Base-by-base conservation (phyloP, 805 yeast genomes). In the Myxozyma lipomycoides region DNA sequence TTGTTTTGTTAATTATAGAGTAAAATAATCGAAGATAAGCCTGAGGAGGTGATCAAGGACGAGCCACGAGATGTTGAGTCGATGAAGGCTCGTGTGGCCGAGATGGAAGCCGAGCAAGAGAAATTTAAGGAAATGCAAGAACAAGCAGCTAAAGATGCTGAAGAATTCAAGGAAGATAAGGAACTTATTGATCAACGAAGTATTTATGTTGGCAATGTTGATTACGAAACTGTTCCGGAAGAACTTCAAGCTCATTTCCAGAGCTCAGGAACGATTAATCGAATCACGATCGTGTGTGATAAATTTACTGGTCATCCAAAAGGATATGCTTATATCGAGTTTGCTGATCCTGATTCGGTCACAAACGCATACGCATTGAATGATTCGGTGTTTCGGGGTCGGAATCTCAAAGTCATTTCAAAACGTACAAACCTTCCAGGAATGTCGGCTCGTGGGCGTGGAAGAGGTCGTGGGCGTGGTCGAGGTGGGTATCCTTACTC, bases 371-470 rank as follows among this genome's bases (percentile, higher is more conserved):
- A 86, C 38, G 71, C 74, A 15, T 70, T 83, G 55, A 81, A 86
- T 61, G 91, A 84, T 26, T 71, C 83, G 1, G 69, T 73, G 23
- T 82, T 88, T 63, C 74, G 79, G 59, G 90, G 84, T 22, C 75
- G 95, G 51, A 78, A 77, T 54, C 71, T 88, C 60, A 86, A 83
- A 65, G 93, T 88, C 28, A 72, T 75, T 32, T 82, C 86, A 18
- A 87, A 87, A 66, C 76, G 95, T 62, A 86, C 95, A 2, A 87
- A 88, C 61, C 67, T 86, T 19, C 95, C 95, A 1, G 91, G 91
- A 1, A 72, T 81, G 62, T 63, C 69, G 34, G 71, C 76, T 26
- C 69, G 75, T 7, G 77, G 82, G 9, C 66, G 82, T 5, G 77
- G 80, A 2, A 66, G 82, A 24, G 76, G 79, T 6, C 61, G 80